Base-by-base conservation (phyloP, 1,284 basidiomycete species). In the Ceratobasidium sp. region DNA sequence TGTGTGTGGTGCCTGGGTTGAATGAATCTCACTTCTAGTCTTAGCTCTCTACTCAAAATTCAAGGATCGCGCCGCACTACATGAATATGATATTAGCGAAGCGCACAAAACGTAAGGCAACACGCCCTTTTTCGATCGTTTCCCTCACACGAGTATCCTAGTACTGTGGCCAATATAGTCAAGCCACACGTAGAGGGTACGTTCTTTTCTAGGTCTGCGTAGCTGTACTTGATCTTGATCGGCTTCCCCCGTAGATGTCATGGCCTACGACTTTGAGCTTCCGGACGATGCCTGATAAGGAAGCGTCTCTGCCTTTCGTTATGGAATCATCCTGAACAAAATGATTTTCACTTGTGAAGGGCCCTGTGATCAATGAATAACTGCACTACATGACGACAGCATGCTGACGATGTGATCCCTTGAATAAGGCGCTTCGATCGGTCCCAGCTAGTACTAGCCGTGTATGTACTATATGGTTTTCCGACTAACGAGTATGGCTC, bases 191-290 rank as follows among this genome's bases (percentile, higher is more conserved):
- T 30, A 23, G 50, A 67, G 1, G 62, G 62, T 67, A 23, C 21
- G 62, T 43, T 61, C n/a, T 61, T 23, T 43, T 23, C 18, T 21
- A 39, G 21, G n/a, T 6, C n/a, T 21, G 32, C 14, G 23, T 16
- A 32, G 5, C 36, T 21, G 14, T 34, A 64, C 43, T 28, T 50
- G 14, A 39, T 39, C 6, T n/a, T 53, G 45, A 36, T 53, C 48
- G 26, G 48, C 34, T 41, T 12, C 28, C 10, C 26, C 14, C 50
- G n/a, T 53, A 67, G 62, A 67, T 34, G 21, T 34, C n/a, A 21
- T 67, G 62, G 62, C 48, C 21, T 67, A 67, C 34, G 62, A 67
- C n/a, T 55, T 67, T 26, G 62, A 67, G 10, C 46, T 67, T 41
- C 62, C 50, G 28, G 50, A 67, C 23, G 50, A 67, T 23, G 62